Evolutionary conservation across 805 yeast genomes (phyloP).

Genomic region (Yamadazyma laniorum): DNA sequence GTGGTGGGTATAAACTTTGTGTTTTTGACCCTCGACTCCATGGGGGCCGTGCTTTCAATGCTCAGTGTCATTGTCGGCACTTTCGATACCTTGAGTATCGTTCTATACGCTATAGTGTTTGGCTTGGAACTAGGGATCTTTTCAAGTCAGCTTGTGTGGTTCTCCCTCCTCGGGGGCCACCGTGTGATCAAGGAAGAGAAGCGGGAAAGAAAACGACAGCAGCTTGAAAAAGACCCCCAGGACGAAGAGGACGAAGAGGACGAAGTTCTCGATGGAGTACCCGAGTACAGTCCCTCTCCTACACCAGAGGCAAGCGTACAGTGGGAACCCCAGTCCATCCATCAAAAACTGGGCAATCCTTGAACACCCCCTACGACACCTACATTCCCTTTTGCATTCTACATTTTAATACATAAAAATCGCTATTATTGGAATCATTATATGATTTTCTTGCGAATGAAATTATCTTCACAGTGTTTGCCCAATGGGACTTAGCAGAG

Average conservation of each 20-base stretch:
- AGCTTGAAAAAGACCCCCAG: not conserved
- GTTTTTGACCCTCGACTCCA: constrained; percentile 70
- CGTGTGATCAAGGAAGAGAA: constrained; percentile 25
- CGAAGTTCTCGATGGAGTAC: too few species aligned
- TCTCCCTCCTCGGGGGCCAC: constrained; percentile 31
- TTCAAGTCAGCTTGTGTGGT: constrained; percentile 70
- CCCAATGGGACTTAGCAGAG: too few species aligned
- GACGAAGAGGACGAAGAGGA: not conserved
- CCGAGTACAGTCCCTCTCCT: too few species aligned
- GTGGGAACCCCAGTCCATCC: too few species aligned
- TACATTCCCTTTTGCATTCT: too few species aligned
- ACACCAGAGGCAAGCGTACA: too few species aligned
- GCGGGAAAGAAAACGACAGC: constrained; percentile 10
- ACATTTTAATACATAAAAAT: too few species aligned
- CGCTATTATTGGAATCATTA: too few species aligned
- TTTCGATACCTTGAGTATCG: constrained; percentile 76
- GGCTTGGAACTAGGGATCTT: constrained; percentile 77
- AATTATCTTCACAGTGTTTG: too few species aligned
- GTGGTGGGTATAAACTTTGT: constrained; percentile 88
- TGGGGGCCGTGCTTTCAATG: constrained; percentile 79
- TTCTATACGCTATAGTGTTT: constrained; percentile 72
- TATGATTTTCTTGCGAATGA: too few species aligned
- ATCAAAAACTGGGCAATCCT: too few species aligned
- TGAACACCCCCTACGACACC: too few species aligned
- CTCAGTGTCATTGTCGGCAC: constrained; percentile 53